These are phyloP conservation scores for Suillus fuscotomentosus DNA, from an alignment of 768 basidiomycete genomes.

Conservation along the genomic window DNA sequence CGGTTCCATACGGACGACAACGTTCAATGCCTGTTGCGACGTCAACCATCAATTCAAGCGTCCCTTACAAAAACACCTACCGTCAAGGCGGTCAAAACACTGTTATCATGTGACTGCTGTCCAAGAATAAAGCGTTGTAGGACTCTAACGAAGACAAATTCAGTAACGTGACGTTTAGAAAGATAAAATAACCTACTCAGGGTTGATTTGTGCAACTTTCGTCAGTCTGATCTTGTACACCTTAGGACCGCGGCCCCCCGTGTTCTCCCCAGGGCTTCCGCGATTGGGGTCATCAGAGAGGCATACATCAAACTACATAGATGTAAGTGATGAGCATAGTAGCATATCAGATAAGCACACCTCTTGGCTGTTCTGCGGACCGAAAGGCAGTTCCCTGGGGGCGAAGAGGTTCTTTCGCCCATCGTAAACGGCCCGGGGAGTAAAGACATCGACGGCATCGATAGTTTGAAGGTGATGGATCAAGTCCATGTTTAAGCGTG, in stretches of 20 bases:
- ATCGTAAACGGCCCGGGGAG: constrained; percentile 72
- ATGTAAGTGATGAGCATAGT: constrained; percentile 5
- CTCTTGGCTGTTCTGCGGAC: constrained; percentile 48
- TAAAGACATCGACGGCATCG: constrained; percentile 64
- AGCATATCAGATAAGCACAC: constrained; percentile 30
- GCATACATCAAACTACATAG: constrained; percentile 57
- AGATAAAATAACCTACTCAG: constrained; percentile 37
- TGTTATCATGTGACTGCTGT: constrained; percentile 65
- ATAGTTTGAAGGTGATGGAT: constrained; percentile 60
- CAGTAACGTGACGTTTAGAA: constrained; percentile 19
- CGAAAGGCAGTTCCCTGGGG: constrained; percentile 58
- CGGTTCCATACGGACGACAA: constrained; percentile 75
- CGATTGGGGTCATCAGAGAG: constrained; percentile 40
- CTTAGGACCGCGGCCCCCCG: constrained; percentile 47
- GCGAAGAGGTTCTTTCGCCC: constrained; percentile 79
- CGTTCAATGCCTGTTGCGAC: constrained; percentile 59
- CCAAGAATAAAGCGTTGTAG: constrained; percentile 64
- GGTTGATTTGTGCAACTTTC: constrained; percentile 58
- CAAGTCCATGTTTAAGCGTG: constrained; percentile 67
- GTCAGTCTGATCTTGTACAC: constrained; percentile 64
- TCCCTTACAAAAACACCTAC: constrained; percentile 31
- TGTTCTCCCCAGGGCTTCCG: constrained; percentile 32
- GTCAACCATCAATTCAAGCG: constrained; percentile 1
- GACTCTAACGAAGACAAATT: constrained; percentile 40
- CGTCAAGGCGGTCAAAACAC: constrained; percentile 64